Conservation (phyloP, 2,329 filamentous ascomycete species). For the Gnomoniopsis smithogilvyi region DNA sequence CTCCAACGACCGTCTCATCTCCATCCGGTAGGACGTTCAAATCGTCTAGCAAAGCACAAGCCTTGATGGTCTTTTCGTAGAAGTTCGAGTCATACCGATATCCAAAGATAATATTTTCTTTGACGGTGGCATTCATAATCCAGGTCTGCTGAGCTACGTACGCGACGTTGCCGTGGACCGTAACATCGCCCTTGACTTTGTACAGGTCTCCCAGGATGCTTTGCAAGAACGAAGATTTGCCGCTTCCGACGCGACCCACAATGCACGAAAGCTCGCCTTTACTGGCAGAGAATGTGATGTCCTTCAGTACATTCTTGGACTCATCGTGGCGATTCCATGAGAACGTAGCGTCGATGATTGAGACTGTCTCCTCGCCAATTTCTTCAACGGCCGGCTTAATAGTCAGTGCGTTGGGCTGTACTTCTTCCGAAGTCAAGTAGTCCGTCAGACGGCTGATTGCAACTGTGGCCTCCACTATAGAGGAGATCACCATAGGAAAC, state of each 20-base stretch:
- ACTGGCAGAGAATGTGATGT: slow-evolving; percentile 83
- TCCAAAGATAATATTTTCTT: slow-evolving; percentile 96
- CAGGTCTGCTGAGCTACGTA: slow-evolving; percentile 93
- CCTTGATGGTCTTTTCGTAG: slow-evolving; percentile 88
- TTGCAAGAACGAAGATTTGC: slow-evolving; percentile 91
- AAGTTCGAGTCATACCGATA: slow-evolving; percentile 91
- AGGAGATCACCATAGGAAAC: slow-evolving; percentile 95
- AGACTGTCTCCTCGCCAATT: slow-evolving; percentile 79
- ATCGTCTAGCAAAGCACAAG: slow-evolving; percentile 87
- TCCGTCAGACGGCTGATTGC: slow-evolving; percentile 81
- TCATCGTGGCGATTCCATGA: slow-evolving; percentile 88
- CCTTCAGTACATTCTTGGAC: slow-evolving; percentile 62
- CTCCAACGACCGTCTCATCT: slow-evolving; percentile 93
- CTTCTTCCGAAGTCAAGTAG: slow-evolving; percentile 83
- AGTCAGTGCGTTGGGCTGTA: slow-evolving; percentile 80
- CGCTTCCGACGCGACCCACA: slow-evolving; percentile 89
- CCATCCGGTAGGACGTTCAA: slow-evolving; percentile 91
- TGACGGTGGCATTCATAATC: slow-evolving; percentile 97
- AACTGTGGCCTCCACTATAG: slow-evolving; percentile 93
- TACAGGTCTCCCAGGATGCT: slow-evolving; percentile 86
- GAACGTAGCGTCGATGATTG: slow-evolving; percentile 81
- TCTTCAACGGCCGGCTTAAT: slow-evolving; percentile 68
- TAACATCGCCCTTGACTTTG: slow-evolving; percentile 81
- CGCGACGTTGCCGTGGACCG: slow-evolving; percentile 77
- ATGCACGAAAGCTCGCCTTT: slow-evolving; percentile 94